These are phyloP conservation scores for Rhizophlyctis rosea DNA, from an alignment of 192 early-diverging fungal species.

Conservation along the genomic window DNA sequence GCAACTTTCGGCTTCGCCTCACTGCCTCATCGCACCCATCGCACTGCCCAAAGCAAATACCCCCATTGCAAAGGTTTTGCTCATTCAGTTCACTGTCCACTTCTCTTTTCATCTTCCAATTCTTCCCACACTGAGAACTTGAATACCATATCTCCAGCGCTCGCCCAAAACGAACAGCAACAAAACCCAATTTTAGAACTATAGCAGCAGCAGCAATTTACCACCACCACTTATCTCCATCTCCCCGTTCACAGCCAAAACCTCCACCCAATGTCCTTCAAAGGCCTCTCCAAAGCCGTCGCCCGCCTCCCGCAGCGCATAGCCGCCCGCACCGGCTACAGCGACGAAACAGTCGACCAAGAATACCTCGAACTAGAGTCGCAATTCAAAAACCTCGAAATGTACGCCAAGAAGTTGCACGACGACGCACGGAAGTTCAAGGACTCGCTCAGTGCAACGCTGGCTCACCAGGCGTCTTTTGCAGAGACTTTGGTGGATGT, in stretches of 20 bases:
- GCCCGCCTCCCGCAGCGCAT: slow-evolving; percentile 76
- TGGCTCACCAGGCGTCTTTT: slow-evolving; percentile 61
- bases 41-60: no score
- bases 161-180: no score
- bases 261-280: slow-evolving; percentile 56
- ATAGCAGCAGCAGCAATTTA: no score
- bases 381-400: slow-evolving; percentile 61
- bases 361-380: slow-evolving; percentile 64
- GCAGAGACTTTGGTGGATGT: slow-evolving; percentile 54
- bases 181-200: no score
- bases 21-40: no score
- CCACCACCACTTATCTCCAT: no score
- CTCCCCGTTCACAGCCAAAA: not conserved
- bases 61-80: no score
- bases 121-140: no score
- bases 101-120: no score
- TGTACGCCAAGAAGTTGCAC: slow-evolving; percentile 52
- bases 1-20: no score
- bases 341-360: slow-evolving; percentile 52
- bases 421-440: slow-evolving; percentile 68
- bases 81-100: no score
- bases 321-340: slow-evolving; percentile 59
- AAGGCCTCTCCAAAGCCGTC: slow-evolving; percentile 78
- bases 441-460: slow-evolving; percentile 45
- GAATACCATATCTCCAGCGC: no score